Base-by-base conservation (phyloP, 2,329 filamentous ascomycete species). In the Epichloe typhina region DNA sequence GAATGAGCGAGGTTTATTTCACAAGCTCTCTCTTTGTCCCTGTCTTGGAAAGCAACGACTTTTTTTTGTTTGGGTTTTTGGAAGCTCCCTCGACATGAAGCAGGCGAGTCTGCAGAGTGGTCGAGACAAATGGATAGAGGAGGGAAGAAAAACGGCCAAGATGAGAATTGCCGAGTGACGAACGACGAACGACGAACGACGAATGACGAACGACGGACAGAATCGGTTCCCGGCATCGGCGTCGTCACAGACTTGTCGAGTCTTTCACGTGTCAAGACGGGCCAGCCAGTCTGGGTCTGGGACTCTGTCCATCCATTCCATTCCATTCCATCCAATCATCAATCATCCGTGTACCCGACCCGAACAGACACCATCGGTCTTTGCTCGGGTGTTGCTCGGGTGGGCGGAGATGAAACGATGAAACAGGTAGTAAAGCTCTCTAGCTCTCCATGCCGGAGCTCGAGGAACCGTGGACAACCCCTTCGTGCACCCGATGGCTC, bases 201-300 rank as follows among this genome's bases (percentile, higher is more conserved):
- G 8, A 31, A 4, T 2, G 7, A 3, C 23, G 1, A 26, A 26
- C 7, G 23, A 26, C 26, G 7, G 21, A 31, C 21, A 47, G 23
- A 38, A 40, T 13, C 17, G 49, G 26, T 37, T 43, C 50, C 52
- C 31, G 31, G 31, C 31, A 1, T 31, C 36, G 48, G 53, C 47
- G 47, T 55, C 49, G 51, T 42, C 47, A 49, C 47, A 42, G 47
- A 11, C 33, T 41, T 42, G 44, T 47, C 21, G 46, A 49, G 50
- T 56, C 59, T 64, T 66, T 66, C 64, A 66, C 64, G 61, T 66
- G 64, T 64, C 62, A 64, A 56, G 47, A 45, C 52, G 5, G 15
- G 47, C 17, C 13, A 39, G 17, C 39, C 39, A 53, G 11, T 41
- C 17, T 41, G 19, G 17, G 52, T 53, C 55, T 55, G 40, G 45